phyloP scores from a whole-genome alignment of 2,329 filamentous ascomycete genomes.

The Penicillium sp. region DNA sequence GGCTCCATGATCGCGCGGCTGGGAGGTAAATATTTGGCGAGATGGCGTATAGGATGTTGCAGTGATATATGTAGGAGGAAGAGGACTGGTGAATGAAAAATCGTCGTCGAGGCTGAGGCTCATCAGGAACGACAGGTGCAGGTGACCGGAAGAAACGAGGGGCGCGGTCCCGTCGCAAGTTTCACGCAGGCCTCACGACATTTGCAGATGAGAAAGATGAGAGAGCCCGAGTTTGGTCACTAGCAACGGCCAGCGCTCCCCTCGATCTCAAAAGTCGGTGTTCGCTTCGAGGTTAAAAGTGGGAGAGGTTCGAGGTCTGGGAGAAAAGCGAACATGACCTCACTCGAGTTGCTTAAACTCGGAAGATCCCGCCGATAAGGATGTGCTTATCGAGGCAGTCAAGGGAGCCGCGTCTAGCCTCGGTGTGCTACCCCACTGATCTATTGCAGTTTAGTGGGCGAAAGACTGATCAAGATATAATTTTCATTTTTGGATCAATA shows the following conservation, averaged over 20 bases:
- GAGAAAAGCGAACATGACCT: constrained; percentile 29
- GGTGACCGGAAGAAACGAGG: constrained; percentile 21
- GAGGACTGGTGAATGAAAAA: constrained; percentile 2
- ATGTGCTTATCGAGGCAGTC: constrained; percentile 26
- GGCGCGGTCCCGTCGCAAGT: constrained; percentile 26
- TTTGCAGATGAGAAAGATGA: constrained; percentile 12
- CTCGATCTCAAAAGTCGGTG: background rate
- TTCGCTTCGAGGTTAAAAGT: background rate
- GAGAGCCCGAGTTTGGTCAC: background rate
- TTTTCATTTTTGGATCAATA: background rate
- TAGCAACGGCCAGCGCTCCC: constrained; percentile 1
- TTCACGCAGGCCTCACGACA: constrained; percentile 22
- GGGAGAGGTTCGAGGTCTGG: constrained; percentile 9
- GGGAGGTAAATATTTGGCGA: background rate
- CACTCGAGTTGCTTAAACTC: constrained; percentile 20
- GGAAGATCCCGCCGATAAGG: constrained; percentile 38
- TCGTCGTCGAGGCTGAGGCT: constrained; percentile 12
- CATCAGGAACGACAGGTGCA: constrained; percentile 15
- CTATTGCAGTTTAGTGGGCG: no score
- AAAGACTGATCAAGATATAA: background rate
- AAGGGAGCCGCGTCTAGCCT: constrained; percentile 12
- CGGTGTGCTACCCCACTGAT: background rate
- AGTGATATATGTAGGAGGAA: background rate
- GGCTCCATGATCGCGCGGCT: constrained; percentile 42
- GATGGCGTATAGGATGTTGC: background rate